Percentiles rank a stretch among this genome's conserved stretches.
Conservation (phyloP, 1,139 yeast species). For the Debaryomycetaceae sp. region DNA sequence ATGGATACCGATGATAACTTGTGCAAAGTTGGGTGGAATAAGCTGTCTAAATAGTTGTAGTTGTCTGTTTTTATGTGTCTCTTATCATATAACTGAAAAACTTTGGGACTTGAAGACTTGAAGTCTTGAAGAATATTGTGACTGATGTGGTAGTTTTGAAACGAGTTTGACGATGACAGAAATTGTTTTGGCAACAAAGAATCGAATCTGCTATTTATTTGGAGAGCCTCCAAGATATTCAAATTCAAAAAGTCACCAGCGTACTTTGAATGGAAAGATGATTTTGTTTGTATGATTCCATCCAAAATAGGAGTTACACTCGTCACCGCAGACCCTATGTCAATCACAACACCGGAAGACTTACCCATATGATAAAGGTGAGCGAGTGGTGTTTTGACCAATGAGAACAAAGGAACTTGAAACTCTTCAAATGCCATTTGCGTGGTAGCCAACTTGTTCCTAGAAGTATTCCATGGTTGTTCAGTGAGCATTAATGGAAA, state of each 20-base stretch:
- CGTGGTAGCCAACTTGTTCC: conserved; percentile 47
- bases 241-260: conserved; percentile 70
- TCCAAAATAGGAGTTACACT: conserved; percentile 70
- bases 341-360: conserved; percentile 65
- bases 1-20: conserved; percentile 26
- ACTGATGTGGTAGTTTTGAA: conserved; percentile 41
- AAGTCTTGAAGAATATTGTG: conserved; percentile 47
- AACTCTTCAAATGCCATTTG: conserved; percentile 65
- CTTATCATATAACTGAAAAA: conserved; percentile 50
- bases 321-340: conserved; percentile 59
- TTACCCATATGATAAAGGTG: conserved; percentile 68
- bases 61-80: conserved; percentile 39
- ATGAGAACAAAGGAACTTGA: conserved; percentile 62
- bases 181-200: conserved; percentile 26
- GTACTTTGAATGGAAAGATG: conserved; percentile 55
- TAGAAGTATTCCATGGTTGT: conserved; percentile 57
- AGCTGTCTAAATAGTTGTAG: conserved; percentile 45
- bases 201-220: conserved; percentile 23
- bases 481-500: conserved; percentile 66
- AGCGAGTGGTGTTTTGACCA: conserved; percentile 68
- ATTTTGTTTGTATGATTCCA: conserved; percentile 62
- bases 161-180: conserved; percentile 37
- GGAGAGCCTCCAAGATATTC: conserved; percentile 44
- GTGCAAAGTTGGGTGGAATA: conserved; percentile 52
- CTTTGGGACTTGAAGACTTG: conserved; percentile 34